phyloP scores from a whole-genome alignment of 2,329 filamentous ascomycete genomes.

The Fusarium pseudocircinatum region DNA sequence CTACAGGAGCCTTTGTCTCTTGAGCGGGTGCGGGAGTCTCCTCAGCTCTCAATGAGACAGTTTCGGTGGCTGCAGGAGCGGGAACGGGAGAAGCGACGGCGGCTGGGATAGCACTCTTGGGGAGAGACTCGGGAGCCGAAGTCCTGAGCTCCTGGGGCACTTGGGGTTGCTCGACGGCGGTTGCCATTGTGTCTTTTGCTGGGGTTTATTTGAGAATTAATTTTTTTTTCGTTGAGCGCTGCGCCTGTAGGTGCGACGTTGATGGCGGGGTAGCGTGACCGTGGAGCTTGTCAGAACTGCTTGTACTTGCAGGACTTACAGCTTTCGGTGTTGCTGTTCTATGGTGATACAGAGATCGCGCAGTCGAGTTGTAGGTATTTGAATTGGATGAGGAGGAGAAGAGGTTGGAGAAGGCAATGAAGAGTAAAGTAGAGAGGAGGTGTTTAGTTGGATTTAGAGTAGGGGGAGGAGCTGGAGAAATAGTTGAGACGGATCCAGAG shows the following conservation, averaged over 20 bases:
- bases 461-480: slow-evolving; percentile 20
- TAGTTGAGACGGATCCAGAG: slow-evolving; percentile 29
- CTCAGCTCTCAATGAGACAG: slow-evolving; percentile 16
- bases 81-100: slow-evolving; percentile 22
- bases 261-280: slow-evolving; percentile 43
- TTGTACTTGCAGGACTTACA: slow-evolving; percentile 38
- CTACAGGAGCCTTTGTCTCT: slow-evolving; percentile 63
- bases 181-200: slow-evolving; percentile 39
- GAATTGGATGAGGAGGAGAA: background rate
- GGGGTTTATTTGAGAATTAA: slow-evolving; percentile 10
- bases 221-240: slow-evolving; percentile 32
- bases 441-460: slow-evolving; percentile 6
- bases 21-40: slow-evolving; percentile 2
- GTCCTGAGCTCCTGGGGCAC: slow-evolving; percentile 28
- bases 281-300: slow-evolving; percentile 43
- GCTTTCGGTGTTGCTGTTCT: slow-evolving; percentile 41
- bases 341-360: slow-evolving; percentile 13
- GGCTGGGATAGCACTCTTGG: slow-evolving; percentile 23
- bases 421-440: slow-evolving; percentile 5
- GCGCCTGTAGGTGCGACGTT: slow-evolving; percentile 35
- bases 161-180: slow-evolving; percentile 38
- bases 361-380: slow-evolving; percentile 14
- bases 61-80: slow-evolving; percentile 26
- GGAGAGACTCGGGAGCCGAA: slow-evolving; percentile 24
- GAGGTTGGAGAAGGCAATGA: background rate